A percentile compares a stretch with the other conserved stretches of the same genome.
Evolutionary conservation across 2,329 filamentous ascomycete species (phyloP).

Genomic region (Daldinia sp.): DNA sequence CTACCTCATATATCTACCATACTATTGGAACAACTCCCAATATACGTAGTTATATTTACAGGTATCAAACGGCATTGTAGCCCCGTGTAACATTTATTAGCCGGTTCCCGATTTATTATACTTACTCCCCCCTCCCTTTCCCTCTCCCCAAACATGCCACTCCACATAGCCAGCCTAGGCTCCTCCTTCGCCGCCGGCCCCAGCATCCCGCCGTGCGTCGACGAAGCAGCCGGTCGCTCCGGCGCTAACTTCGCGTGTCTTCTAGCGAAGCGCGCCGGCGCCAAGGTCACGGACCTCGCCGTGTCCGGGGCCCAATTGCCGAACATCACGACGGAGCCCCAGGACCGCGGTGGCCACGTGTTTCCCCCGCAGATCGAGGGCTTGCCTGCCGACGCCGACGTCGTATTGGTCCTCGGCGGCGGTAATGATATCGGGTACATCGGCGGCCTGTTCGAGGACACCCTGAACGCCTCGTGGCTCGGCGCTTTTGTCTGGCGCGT

Average conservation of each 20-base stretch:
- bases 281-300: constrained; percentile 50
- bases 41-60: neutral
- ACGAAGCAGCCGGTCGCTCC: constrained; percentile 50
- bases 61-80: neutral
- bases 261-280: constrained; percentile 44
- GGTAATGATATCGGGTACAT: constrained; percentile 57
- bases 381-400: constrained; percentile 52
- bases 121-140: neutral
- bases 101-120: neutral
- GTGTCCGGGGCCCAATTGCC: constrained; percentile 56
- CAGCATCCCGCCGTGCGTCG: constrained; percentile 51
- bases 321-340: constrained; percentile 54
- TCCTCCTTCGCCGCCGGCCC: constrained; percentile 53
- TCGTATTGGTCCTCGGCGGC: constrained; percentile 55
- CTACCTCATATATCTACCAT: neutral
- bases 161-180: constrained; percentile 50
- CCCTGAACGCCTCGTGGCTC: constrained; percentile 39
- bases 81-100: neutral
- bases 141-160: constrained; percentile 31
- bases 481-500: constrained; percentile 31
- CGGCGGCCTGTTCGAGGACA: constrained; percentile 52
- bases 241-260: constrained; percentile 54
- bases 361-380: constrained; percentile 54
- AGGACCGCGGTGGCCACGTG: constrained; percentile 42
- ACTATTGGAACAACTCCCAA: neutral